These are phyloP conservation scores for Flaveria trinervia DNA, from an alignment of 129 eudicot species.

Conservation along the genomic window DNA sequence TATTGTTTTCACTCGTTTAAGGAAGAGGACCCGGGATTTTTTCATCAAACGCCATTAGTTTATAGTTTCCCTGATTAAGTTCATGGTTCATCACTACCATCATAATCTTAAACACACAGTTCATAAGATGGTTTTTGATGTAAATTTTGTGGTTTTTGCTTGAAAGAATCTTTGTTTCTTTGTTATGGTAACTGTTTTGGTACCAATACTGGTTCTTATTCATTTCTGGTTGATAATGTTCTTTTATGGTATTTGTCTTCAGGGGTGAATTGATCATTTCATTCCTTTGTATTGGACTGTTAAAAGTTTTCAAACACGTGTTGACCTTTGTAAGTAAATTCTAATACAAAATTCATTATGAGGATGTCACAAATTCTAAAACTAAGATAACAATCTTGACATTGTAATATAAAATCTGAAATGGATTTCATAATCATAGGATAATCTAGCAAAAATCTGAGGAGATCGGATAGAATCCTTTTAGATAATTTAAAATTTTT, in stretches of 20 bases:
- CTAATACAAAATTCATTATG: too few relatives aligned
- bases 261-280: slow-evolving; percentile 12
- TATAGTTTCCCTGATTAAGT: background rate
- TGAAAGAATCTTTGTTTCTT: slow-evolving; percentile 9
- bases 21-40: slow-evolving; percentile 77
- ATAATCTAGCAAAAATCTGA: background rate
- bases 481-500: background rate
- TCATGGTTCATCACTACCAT: background rate
- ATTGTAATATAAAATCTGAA: background rate
- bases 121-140: slow-evolving; percentile 23
- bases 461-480: background rate
- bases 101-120: slow-evolving; percentile 16
- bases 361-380: background rate
- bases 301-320: too few relatives aligned
- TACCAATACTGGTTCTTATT: slow-evolving; percentile 12
- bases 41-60: slow-evolving; percentile 40
- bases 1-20: slow-evolving; percentile 76
- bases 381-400: background rate
- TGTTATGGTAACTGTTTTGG: background rate
- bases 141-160: slow-evolving; percentile 19
- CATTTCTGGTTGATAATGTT: background rate
- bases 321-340: too few relatives aligned
- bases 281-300: background rate
- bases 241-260: background rate
- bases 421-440: background rate